Conservation (phyloP, 1,284 basidiomycete genomes). For the Waitea zeae region DNA sequence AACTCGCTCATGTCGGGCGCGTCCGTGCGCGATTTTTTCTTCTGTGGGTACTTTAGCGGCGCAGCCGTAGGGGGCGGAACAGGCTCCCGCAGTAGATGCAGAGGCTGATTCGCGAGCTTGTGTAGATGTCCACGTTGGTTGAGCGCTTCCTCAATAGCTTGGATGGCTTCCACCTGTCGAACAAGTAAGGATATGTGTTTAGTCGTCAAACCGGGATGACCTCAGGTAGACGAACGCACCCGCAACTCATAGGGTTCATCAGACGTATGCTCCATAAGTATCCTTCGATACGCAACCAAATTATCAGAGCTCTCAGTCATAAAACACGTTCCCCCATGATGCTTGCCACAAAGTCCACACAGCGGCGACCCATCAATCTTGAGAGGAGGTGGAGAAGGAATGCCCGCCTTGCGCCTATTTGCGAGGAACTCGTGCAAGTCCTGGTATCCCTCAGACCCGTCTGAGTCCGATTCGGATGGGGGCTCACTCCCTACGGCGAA, state of each 20-base stretch:
- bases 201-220: conserved; percentile 1
- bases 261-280: conserved; percentile 38
- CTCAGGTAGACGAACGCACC: too few species aligned
- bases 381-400: too few species aligned
- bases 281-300: conserved; percentile 46
- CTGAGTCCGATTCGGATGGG: background rate
- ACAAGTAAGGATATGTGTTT: conserved; percentile 4
- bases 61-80: conserved; percentile 1
- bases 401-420: background rate
- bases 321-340: conserved; percentile 34
- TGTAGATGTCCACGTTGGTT: conserved; percentile 30
- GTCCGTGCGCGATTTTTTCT: background rate
- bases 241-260: conserved; percentile 48
- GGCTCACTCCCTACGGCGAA: background rate
- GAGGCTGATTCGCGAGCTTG: conserved; percentile 42
- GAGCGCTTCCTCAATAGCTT: conserved; percentile 46
- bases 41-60: background rate
- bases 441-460: background rate
- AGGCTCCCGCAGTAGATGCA: conserved; percentile 27
- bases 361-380: background rate
- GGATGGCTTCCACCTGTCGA: conserved; percentile 39
- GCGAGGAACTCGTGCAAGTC: background rate
- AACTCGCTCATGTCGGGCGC: conserved; percentile 22
- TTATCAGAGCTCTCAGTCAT: conserved; percentile 50
- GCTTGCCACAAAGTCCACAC: conserved; percentile 47